Percentiles rank a stretch among this genome's conserved stretches.
phyloP scores from a whole-genome alignment of 139 green algal genomes.

The Coccomyxa sp. region DNA sequence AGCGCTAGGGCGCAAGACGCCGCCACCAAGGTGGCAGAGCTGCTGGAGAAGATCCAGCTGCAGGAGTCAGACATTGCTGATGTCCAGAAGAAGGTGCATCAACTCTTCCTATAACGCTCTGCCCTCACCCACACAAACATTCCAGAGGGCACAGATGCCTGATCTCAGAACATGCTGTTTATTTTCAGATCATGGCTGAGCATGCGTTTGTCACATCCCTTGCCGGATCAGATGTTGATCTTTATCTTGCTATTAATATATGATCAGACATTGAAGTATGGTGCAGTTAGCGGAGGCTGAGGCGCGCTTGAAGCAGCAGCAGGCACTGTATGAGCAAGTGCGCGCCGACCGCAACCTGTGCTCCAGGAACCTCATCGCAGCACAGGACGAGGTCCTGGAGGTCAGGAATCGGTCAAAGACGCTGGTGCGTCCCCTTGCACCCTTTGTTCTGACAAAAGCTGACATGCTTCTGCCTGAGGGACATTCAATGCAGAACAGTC shows the following conservation, averaged over 20 bases:
- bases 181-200: neutral
- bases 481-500: neutral
- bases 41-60: conserved; percentile 83
- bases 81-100: conserved; percentile 72
- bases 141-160: neutral
- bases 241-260: too few species aligned
- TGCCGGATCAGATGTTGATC: neutral
- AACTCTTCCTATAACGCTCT: neutral
- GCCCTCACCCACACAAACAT: neutral
- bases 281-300: conserved; percentile 72
- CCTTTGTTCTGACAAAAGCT: neutral
- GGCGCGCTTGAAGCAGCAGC: conserved; percentile 82
- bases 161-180: neutral
- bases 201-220: neutral
- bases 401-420: conserved; percentile 92
- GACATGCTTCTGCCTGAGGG: neutral
- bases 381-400: conserved; percentile 85
- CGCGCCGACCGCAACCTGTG: conserved; percentile 85
- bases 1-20: neutral
- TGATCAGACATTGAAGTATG: too few species aligned
- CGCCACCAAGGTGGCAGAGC: conserved; percentile 4
- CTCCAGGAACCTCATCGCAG: conserved; percentile 85
- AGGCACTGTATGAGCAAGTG: conserved; percentile 75
- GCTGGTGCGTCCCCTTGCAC: conserved; percentile 33
- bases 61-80: conserved; percentile 83